Percentiles rank a stretch among this genome's conserved stretches.
Conservation (phyloP, 805 yeast species). For the Kazachstania kunashirensis region DNA sequence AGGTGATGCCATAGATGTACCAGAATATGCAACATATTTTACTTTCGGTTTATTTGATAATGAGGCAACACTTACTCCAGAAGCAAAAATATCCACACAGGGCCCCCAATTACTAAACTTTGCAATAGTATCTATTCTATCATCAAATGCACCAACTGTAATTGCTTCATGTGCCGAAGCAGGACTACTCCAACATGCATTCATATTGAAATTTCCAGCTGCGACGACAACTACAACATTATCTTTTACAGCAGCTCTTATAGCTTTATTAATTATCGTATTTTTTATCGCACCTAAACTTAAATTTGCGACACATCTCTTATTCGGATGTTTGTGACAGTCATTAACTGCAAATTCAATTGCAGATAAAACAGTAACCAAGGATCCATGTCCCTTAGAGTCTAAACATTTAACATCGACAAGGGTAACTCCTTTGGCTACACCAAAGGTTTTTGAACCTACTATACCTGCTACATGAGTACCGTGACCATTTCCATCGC, state of each 20-base stretch:
- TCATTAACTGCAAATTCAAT: conserved; percentile 61
- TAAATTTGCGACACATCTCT: conserved; percentile 61
- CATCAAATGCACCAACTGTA: conserved; percentile 86
- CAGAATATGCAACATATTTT: conserved; percentile 37
- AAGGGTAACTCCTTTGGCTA: conserved; percentile 58
- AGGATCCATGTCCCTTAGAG: conserved; percentile 56
- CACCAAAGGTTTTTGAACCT: conserved; percentile 74
- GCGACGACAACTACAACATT: conserved; percentile 73
- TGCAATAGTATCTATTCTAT: conserved; percentile 58
- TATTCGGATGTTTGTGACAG: conserved; percentile 23
- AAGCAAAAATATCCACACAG: conserved; percentile 82
- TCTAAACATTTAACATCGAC: conserved; percentile 71
- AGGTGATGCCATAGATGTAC: conserved; percentile 80
- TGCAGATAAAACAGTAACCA: conserved; percentile 56
- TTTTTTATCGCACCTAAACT: conserved; percentile 72
- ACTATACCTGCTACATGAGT: conserved; percentile 89
- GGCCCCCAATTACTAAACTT: conserved; percentile 83
- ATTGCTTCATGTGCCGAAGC: conserved; percentile 66
- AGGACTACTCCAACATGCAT: conserved; percentile 82
- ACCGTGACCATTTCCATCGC: conserved; percentile 78
- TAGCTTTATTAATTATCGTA: conserved; percentile 59
- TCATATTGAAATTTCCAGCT: conserved; percentile 72
- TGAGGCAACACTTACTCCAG: conserved; percentile 64
- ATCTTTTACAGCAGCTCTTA: conserved; percentile 60
- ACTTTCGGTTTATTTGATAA: conserved; percentile 31